Base-by-base conservation (phyloP, 2,329 filamentous ascomycete species). In the Aspergillus pseudonomiae region DNA sequence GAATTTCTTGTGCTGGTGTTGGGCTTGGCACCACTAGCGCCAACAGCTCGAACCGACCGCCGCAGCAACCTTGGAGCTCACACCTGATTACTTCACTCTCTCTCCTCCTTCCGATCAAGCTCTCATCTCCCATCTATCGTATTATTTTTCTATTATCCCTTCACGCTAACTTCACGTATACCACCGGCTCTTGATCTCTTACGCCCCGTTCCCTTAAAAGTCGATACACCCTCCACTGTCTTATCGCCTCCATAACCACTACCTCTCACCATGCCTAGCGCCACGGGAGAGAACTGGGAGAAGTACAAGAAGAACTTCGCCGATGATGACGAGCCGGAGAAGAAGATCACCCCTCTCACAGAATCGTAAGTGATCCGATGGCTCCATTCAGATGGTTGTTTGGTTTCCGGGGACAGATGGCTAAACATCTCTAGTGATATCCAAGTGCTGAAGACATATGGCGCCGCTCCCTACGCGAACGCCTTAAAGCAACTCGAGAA, bases 391-490 rank as follows among this genome's bases (percentile, higher is more conserved):
- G 30, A 54, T 26, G 19, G 32, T 16, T 6, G 26, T 24, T 36
- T 4, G 45, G 28, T 46, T 34, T 48, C 30, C 45, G 34, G 45
- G 21, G 61, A 62, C 61, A 53, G 50, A 68, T 69, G 66, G 72
- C 78, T 81, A 73, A 81, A 67, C 61, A 62, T 50, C 48, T 61
- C 55, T 71, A 98, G 94, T 85, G 95, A 99, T 84, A 99, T 99
- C 75, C 94, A 97, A 84, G 95, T 99, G 70, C 88, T 99, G 73
- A 99, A 98, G 85, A 99, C 95, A 66, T 99, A 99, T 81, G 96
- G 96, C 74, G 94, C 94, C 41, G 95, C 95, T 63, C 95, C 95
- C 36, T 99, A 99, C 76, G 94, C 93, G 70, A 90, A 92, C 55
- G 91, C 93, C 65, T 84, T 99, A 76, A 97, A 97, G 87, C 96